Evolutionary conservation across 2,329 filamentous ascomycete species (phyloP), one percentile per base, ranked within the genome.

Genomic region (Volutella citrinella): DNA sequence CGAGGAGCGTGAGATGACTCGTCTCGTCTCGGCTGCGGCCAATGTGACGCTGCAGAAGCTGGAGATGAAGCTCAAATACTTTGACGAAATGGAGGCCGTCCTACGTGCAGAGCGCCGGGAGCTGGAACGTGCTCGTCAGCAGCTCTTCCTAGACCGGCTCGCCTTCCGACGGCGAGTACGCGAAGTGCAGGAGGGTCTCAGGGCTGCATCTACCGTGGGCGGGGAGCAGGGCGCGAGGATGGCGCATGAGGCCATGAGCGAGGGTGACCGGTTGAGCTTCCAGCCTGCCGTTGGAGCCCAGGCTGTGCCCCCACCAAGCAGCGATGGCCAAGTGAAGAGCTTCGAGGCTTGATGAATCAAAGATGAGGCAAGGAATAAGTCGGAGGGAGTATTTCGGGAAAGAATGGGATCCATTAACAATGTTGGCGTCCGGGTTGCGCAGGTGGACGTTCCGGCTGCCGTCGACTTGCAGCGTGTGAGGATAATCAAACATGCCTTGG

Each of bases 31-130:
- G 4, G 85, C 89, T 6, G 88, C 89, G 1, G 87, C 95, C 32
- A 98, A 98, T 57, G 75, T 95, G 10, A 91, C 87, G n/a, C 72
- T 97, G 20, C 84, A 95, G 57, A 98, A 98, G 66, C 81, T 97
- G 43, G 89, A 97, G 64, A 71, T 97, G 52, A 98, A 98, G 66
- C 75, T 98, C 40, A 83, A 88, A 55, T 95, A 97, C 60, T 98
- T 98, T 65, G 84, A 87, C 52, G 93, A 98, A 61, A 90, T 98
- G 76, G 93, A 98, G 64, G 77, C 86, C 13, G 83, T 96, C 27
- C 73, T 98, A 31, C 86, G 94, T 52, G 88, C 90, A 6, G 93
- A 98, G 68, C 83, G 91, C 40, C 80, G 90, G 40, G 93, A 98
- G 63, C 74, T 98, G 15, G 93, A 98, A 64, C 80, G 90, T 37